A percentile compares a stretch with the other conserved stretches of the same genome.
Conservation (phyloP, 192 early-diverging fungal genomes). For the Phlyctochytrium bullatum region DNA sequence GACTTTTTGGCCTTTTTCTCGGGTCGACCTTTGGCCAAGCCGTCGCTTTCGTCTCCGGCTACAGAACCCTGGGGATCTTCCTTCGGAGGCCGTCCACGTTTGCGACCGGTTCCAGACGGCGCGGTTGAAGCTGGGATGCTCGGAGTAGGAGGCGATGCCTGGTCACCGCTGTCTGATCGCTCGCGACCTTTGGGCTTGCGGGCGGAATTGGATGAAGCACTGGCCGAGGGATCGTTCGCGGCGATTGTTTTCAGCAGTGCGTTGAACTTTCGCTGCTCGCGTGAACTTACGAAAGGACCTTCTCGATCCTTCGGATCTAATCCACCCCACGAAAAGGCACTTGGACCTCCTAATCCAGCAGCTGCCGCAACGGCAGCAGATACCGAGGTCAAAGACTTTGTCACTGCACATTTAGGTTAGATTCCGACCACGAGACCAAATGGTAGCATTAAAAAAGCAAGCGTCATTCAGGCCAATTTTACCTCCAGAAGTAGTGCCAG, state of each 20-base stretch:
- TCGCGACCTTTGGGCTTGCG: background rate
- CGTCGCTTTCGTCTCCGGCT: too few relatives aligned
- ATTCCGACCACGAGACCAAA: too few relatives aligned
- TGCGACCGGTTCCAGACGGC: slow-evolving; percentile 6
- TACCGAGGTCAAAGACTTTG: background rate
- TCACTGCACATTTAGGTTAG: too few relatives aligned
- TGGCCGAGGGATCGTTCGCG: background rate
- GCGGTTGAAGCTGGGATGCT: background rate
- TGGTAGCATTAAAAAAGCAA: background rate
- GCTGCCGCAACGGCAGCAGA: slow-evolving; percentile 22
- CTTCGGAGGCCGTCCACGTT: background rate
- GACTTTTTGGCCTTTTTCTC: too few relatives aligned
- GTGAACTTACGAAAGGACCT: slow-evolving; percentile 36
- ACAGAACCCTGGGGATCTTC: too few relatives aligned
- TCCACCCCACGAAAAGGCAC: slow-evolving; percentile 41
- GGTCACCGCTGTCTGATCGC: background rate
- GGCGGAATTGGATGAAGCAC: background rate
- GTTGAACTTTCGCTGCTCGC: slow-evolving; percentile 43
- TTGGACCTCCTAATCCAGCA: slow-evolving; percentile 21
- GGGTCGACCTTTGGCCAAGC: too few relatives aligned
- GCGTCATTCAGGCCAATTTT: background rate
- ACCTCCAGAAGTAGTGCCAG: slow-evolving; percentile 4
- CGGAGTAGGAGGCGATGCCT: background rate
- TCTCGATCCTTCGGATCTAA: slow-evolving; percentile 22
- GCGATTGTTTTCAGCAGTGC: slow-evolving; percentile 28